Evolutionary conservation across 768 basidiomycete genomes (phyloP).

Genomic region (Boletus fagicola): DNA sequence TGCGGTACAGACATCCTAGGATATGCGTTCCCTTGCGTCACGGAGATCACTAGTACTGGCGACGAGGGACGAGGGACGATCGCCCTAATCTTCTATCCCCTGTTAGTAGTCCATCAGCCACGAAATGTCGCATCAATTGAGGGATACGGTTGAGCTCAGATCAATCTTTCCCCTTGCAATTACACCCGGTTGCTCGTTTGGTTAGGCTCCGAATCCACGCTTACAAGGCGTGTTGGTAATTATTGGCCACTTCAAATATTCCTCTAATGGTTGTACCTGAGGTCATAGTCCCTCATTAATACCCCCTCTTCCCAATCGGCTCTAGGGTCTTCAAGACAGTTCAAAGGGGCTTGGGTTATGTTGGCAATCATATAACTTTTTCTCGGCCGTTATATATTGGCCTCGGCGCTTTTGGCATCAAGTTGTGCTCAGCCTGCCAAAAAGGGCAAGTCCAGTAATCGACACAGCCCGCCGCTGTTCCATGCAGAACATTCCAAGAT

Average conservation of each 20-base stretch:
- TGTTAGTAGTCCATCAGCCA: not conserved
- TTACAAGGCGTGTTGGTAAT: slow-evolving; percentile 11
- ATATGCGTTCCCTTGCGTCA: not conserved
- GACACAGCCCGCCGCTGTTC: slow-evolving; percentile 21
- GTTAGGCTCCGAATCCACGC: slow-evolving; percentile 15
- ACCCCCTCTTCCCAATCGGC: not conserved
- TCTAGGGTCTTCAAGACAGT: not conserved
- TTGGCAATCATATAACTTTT: not conserved
- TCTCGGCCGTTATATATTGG: not conserved
- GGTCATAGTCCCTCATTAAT: not conserved
- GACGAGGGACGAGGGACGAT: not conserved
- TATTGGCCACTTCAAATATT: not conserved
- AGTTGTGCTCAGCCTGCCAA: slow-evolving; percentile 3
- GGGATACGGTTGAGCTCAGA: not conserved
- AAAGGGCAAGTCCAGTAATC: slow-evolving; percentile 19
- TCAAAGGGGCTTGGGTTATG: not conserved
- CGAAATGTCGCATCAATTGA: slow-evolving; percentile 2
- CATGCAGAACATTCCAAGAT: slow-evolving; percentile 26
- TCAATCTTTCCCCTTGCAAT: slow-evolving; percentile 2
- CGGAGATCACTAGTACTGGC: not conserved
- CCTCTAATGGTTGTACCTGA: not conserved
- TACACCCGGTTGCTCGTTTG: not conserved
- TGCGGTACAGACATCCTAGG: not conserved
- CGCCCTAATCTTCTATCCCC: not conserved
- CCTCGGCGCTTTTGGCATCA: not conserved